These are phyloP conservation scores for Litchi chinensis DNA, from an alignment of 345 rosid genomes.

Conservation along the genomic window DNA sequence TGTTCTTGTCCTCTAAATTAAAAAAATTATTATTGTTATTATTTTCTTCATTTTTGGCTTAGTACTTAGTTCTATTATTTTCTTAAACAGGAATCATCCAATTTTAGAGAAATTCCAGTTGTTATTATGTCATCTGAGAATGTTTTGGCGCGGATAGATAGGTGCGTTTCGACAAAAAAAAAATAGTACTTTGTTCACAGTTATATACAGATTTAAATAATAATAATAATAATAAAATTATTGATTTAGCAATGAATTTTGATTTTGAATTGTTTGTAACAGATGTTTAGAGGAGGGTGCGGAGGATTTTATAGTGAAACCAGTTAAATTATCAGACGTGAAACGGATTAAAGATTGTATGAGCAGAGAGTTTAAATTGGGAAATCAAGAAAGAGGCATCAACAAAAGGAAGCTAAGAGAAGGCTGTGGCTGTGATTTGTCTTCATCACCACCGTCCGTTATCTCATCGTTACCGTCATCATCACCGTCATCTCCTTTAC, in stretches of 20 bases:
- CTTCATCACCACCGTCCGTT: conserved; percentile 31
- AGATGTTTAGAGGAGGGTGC: conserved; percentile 99
- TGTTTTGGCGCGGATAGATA: conserved; percentile 71
- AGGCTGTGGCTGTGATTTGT: conserved; percentile 38
- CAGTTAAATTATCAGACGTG: conserved; percentile 89
- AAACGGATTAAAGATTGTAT: conserved; percentile 64
- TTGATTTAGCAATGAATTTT: background rate
- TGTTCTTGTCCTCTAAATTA: background rate
- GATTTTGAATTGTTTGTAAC: conserved; percentile 11
- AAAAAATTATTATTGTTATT: no score
- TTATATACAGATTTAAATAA: no score
- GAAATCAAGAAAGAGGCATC: conserved; percentile 14
- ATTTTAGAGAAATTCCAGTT: conserved; percentile 74
- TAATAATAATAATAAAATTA: no score
- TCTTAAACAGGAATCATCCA: conserved; percentile 69
- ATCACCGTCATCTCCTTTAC: conserved; percentile 20
- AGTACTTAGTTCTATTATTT: background rate
- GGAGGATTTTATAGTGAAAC: conserved; percentile 84
- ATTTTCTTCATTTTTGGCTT: no score
- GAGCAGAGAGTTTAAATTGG: conserved; percentile 40
- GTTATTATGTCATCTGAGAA: conserved; percentile 98
- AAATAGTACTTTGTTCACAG: background rate
- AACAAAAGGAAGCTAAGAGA: conserved; percentile 67
- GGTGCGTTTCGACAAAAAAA: conserved; percentile 40
- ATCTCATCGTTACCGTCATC: conserved; percentile 25